Base-by-base conservation (phyloP, 2,329 filamentous ascomycete species). In the Colletotrichum sidae region DNA sequence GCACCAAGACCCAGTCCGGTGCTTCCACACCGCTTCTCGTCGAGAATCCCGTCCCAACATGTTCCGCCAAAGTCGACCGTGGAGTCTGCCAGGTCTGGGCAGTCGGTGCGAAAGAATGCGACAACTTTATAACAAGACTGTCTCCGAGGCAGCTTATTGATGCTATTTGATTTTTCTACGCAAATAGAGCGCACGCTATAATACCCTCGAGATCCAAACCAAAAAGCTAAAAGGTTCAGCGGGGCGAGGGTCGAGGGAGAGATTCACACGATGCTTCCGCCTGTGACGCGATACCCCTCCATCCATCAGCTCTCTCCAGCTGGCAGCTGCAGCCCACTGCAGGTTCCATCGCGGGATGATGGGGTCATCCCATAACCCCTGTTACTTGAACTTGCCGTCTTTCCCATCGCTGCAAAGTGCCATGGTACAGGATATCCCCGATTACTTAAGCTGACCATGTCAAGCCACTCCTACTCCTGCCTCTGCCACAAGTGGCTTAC, bases 321-420 rank as follows among this genome's bases (percentile, higher is more conserved):
- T 65, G 56, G 51, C 61, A 61, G 50, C 56, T 65, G 61, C 61
- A 57, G 46, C 47, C 63, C 63, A 62, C 63, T 56, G 62, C 57
- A 65, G 61, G 52, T 61, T 56, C 58, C 46, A 49, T 45, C 44
- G 46, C 46, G 62, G 58, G 52, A 62, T 62, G 58, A 58, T 65
- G 62, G 62, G 62, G 62, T 35, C 55, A 41, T 51, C 17, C 41
- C 38, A 34, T 51, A 13, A 49, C 46, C 57, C 58, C 46, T 60
- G 49, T 55, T 38, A 37, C 4, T 33, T 15, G 37, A 46, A 25
- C 13, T 17, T 34, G 4, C 13, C 41, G 41, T 15, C 35, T 54
- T 41, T 35, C 38, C n/a, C 49, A 11, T 53, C 25, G 25, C 25
- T 25, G 25, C 25, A 12, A 44, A 15, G 12, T 37, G 39, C 25